Percentiles rank a stretch among this genome's conserved stretches.
phyloP scores from a whole-genome alignment of 1,284 basidiomycete genomes.

The Boletus hoseneyae region DNA sequence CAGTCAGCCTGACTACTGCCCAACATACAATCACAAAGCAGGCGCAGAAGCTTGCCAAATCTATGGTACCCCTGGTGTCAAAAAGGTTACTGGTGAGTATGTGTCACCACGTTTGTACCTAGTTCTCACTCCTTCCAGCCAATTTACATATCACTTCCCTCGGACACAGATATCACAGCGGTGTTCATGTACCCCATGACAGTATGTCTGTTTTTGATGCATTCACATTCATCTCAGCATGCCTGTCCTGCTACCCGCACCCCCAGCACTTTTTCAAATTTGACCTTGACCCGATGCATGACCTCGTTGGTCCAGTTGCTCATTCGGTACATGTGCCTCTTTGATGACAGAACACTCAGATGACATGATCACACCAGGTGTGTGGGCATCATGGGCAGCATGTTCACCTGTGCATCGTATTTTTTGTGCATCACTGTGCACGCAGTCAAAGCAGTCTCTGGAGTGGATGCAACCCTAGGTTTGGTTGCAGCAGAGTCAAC shows the following conservation, averaged over 20 bases:
- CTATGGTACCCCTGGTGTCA: slow-evolving; percentile 81
- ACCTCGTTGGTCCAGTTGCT: slow-evolving; percentile 79
- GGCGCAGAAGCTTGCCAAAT: slow-evolving; percentile 79
- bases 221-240: background rate
- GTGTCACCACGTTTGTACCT: background rate
- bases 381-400: slow-evolving; percentile 77
- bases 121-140: slow-evolving; percentile 36
- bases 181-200: slow-evolving; percentile 83
- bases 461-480: slow-evolving; percentile 52
- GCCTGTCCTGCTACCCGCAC: slow-evolving; percentile 70
- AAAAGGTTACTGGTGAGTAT: slow-evolving; percentile 78
- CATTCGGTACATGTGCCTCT: slow-evolving; percentile 54
- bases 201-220: slow-evolving; percentile 44
- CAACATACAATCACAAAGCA: slow-evolving; percentile 66
- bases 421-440: slow-evolving; percentile 66
- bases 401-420: slow-evolving; percentile 79
- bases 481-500: slow-evolving; percentile 63
- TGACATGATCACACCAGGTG: slow-evolving; percentile 37
- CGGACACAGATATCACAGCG: slow-evolving; percentile 90
- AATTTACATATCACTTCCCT: slow-evolving; percentile 89
- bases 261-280: slow-evolving; percentile 96
- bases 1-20: slow-evolving; percentile 50
- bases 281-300: slow-evolving; percentile 92
- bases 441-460: slow-evolving; percentile 65
- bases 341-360: background rate